phyloP scores from a whole-genome alignment of 2,329 filamentous ascomycete genomes.

The Pseudogymnoascus sp. region DNA sequence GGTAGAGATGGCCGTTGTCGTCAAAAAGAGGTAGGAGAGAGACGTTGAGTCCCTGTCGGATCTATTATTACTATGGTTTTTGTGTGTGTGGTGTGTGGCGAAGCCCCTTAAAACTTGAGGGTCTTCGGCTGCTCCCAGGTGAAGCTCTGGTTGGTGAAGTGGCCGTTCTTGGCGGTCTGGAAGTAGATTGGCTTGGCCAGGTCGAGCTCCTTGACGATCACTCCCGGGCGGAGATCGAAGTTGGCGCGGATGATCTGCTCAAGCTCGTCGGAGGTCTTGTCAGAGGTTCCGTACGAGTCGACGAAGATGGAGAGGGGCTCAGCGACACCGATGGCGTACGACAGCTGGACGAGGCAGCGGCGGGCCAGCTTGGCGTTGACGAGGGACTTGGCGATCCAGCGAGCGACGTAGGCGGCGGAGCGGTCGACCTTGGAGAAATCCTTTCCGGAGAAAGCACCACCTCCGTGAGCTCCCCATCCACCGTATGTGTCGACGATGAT shows the following conservation, averaged over 20 bases:
- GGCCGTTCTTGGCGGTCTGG: conserved; percentile 98
- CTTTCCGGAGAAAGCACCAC: conserved; percentile 99
- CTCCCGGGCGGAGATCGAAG: conserved; percentile 96
- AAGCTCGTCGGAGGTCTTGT: conserved; percentile 83
- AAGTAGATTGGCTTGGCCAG: conserved; percentile 95
- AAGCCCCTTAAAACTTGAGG: conserved; percentile 70
- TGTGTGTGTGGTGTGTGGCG: conserved; percentile 14
- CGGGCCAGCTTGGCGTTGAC: conserved; percentile 82
- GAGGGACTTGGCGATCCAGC: conserved; percentile 99
- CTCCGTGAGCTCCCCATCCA: conserved; percentile 98
- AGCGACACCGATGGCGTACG: conserved; percentile 97
- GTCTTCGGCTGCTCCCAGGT: conserved; percentile 97
- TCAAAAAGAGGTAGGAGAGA: conserved; percentile 11
- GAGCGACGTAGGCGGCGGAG: conserved; percentile 91
- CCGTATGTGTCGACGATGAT: conserved; percentile 99
- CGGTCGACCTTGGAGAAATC: conserved; percentile 99
- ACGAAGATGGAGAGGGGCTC: conserved; percentile 98
- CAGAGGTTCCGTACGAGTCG: conserved; percentile 92
- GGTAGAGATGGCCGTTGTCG: neutral
- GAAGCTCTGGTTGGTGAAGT: conserved; percentile 99
- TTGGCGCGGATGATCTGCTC: conserved; percentile 91
- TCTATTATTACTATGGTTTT: conserved; percentile 16
- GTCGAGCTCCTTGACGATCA: conserved; percentile 96
- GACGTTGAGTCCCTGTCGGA: conserved; percentile 28
- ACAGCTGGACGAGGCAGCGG: conserved; percentile 92